Evolutionary conservation across 1,139 yeast genomes (phyloP).

Genomic region (Suhomyces atakaporum): DNA sequence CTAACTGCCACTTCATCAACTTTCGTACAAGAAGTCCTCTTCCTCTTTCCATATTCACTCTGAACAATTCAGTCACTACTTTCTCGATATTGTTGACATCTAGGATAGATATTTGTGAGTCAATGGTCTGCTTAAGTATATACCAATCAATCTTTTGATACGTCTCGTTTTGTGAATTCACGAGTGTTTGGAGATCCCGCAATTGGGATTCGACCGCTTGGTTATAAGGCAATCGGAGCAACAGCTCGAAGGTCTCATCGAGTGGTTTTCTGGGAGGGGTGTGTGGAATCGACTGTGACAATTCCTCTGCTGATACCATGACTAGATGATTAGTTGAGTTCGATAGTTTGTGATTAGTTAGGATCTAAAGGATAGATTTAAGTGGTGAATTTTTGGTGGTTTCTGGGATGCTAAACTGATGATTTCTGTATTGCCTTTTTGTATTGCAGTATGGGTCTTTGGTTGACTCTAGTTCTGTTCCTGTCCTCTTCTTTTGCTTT

Average conservation of each 20-base stretch:
- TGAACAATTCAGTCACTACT: constrained; percentile 51
- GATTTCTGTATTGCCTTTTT: no score
- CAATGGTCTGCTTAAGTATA: constrained; percentile 47
- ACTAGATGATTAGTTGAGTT: no score
- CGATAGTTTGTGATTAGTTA: no score
- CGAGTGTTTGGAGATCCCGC: neutral
- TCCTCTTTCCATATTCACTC: constrained; percentile 57
- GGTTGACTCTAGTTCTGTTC: no score
- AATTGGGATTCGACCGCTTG: neutral
- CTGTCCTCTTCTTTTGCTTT: no score
- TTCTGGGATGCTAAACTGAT: no score
- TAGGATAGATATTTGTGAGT: constrained; percentile 49
- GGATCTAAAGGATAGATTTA: no score
- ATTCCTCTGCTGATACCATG: no score
- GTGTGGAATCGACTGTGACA: no score
- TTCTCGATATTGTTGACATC: constrained; percentile 49
- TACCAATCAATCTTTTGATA: constrained; percentile 61
- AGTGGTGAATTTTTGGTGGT: no score
- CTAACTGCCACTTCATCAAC: constrained; percentile 57
- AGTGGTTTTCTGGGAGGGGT: no score
- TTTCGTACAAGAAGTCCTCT: constrained; percentile 59
- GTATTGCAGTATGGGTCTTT: no score
- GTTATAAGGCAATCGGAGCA: constrained; percentile 1
- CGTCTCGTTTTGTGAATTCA: neutral
- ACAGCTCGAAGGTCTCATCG: neutral